Evolutionary conservation across 352 stramenopile species (phyloP), one percentile per base, ranked within the genome.

Genomic region (Albugo laibachii): DNA sequence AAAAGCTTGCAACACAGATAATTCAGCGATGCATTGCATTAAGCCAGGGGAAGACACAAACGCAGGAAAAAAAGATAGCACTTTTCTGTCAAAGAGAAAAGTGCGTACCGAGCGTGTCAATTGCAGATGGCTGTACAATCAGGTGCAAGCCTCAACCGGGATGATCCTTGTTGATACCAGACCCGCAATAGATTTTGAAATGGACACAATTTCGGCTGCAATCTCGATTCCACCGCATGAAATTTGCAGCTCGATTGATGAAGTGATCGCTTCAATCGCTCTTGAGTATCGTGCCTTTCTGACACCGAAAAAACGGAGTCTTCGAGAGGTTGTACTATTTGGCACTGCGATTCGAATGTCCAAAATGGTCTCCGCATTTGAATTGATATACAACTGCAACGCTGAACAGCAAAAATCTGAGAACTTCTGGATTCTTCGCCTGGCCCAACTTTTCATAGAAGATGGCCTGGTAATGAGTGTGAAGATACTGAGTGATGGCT

Each of bases 91-190:
- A 43, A 24, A 43, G 38, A 43, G 44, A n/a, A 80, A 74, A 1
- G 73, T 89, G 38, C 69, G 67, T 48, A 70, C 65, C 2, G 69
- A 68, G 10, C 63, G 68, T 36, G 77, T 91, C 11, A 80, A 80
- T 45, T 87, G 74, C 40, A 66, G 69, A 36, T 91, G 77, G 77
- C 62, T 91, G 1, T 91, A 83, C 54, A 91, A 91, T 56, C 72
- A 85, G 45, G 70, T 83, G 39, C 74, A 87, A 50, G 72, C 70
- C 6, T 64, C 70, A 14, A 65, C 71, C 37, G 77, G 77, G 21
- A 68, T 81, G 46, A 82, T 91, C 36, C 52, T 91, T 5, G 71
- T 91, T 52, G 77, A 91, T 53, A 71, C 70, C 20, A 63, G 77
- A 10, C 50, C 56, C 16, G 55, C 60, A 19, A 56, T 55, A 0